Base-by-base conservation (phyloP, 768 basidiomycete species). In the Pleurotus cornucopiae region DNA sequence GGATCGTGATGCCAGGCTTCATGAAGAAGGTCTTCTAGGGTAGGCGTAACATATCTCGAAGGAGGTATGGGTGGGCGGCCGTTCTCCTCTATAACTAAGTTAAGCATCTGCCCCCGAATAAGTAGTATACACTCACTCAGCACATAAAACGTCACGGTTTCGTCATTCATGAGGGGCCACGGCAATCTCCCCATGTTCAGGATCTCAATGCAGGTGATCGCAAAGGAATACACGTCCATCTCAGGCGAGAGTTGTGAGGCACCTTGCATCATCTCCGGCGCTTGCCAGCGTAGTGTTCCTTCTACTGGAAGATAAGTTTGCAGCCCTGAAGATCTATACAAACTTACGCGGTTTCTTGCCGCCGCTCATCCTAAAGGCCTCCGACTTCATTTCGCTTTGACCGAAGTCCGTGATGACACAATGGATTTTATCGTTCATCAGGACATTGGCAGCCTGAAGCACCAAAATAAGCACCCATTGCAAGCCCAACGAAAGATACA, bases 371-470 rank as follows among this genome's bases (percentile, higher is more conserved):
- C 80, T 76, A 61, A 76, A 84, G 3, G 81, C 83, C 65, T 92
- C 88, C 13, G 77, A 80, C 70, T 85, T 89, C 74, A 92, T 84
- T 67, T 89, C 85, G 61, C 82, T 86, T 67, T 92, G 87, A 0
- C 89, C 90, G 66, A 94, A 94, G 64, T 93, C 90, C 25, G 88
- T 83, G 41, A 94, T 83, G 40, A 92, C 76, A 57, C 89, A 92
- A 46, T 73, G 79, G 2, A 79, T 75, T 1, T 76, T 68, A 58
- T 89, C 83, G 60, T 87, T 82, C 12, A 94, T 82, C 2, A 94
- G 79, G 13, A 93, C 80, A 64, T 94, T 94, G 2, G 85, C 76
- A 2, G 81, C 88, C 87, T 81, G 46, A 52, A 18, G 21, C 7
- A 37, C 25, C 38, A 57, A 40, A 30, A 7, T 13, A 26, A 49